Base-by-base conservation (phyloP, 768 basidiomycete genomes). In the Porphyrellus cyaneotinctus region DNA sequence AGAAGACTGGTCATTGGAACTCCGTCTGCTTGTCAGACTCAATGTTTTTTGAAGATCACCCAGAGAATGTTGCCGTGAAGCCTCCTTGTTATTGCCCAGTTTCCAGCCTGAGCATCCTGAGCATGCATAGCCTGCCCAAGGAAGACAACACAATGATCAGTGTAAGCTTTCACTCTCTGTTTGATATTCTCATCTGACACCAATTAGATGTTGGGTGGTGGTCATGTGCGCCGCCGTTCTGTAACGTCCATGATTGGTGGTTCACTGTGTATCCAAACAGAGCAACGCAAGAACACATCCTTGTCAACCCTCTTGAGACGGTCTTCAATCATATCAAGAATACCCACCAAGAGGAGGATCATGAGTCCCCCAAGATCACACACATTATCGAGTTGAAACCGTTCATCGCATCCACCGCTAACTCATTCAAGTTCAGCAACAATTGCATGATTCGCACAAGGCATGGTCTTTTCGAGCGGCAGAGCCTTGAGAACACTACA, bases 141-240 rank as follows among this genome's bases (percentile, higher is more conserved):
- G 88, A 90, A 24, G 86, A 89, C 53, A 88, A 91, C 58, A 91
- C 90, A 0, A 88, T 90, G 87, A 85, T 91, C 43, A 81, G 79
- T 35, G 87, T 88, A 66, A 63, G 83, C 71, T 8, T 24, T n/a
- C 20, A 3, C 11, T 30, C 9, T 15, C 5, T 12, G 5, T 30
- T 46, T 35, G 24, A 2, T 24, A 50, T 26, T 44, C 20, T 49
- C 55, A 12, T 23, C 47, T 52, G 24, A 52, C 36, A 23, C 10
- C n/a, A 7, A 35, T 1, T 54, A 88, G 85, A 90, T 91, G 88
- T 71, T 91, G 31, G 88, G 85, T 44, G 89, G 87, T 48, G 88
- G 85, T 3, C 85, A 82, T 48, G 82, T 87, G 47, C 82, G 84
- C 28, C 82, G 88, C 30, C 71, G 76, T 13, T 89, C 89, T 0